Conservation (phyloP, 305 asterid species). For the Solanum hybrid region DNA sequence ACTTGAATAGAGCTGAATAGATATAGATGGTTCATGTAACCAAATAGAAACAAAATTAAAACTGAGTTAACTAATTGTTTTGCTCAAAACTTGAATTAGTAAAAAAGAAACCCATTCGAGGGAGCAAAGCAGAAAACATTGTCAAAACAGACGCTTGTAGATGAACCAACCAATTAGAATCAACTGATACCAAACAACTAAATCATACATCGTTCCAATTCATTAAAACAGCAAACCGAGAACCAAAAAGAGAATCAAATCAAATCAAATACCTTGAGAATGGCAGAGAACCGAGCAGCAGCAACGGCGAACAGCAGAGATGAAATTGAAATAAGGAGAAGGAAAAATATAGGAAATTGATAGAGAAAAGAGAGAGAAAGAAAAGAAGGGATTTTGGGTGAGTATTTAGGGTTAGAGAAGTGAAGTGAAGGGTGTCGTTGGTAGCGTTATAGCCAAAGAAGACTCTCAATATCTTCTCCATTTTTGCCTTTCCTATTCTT, state of each 20-base stretch:
- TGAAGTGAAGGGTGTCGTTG: slow-evolving; percentile 22
- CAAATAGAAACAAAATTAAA: neutral
- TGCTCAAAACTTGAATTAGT: neutral
- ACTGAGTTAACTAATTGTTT: neutral
- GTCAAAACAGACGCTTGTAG: neutral
- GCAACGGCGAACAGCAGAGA: neutral
- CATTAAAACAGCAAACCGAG: neutral
- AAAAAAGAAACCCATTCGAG: neutral
- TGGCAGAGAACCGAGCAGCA: neutral
- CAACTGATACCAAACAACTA: neutral
- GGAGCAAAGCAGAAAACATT: neutral
- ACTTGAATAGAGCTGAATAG: neutral
- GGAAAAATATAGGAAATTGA: neutral
- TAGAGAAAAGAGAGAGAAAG: neutral
- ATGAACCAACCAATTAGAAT: neutral
- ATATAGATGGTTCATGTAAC: neutral
- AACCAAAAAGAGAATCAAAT: slow-evolving; percentile 3
- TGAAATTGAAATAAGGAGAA: neutral
- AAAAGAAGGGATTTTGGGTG: neutral
- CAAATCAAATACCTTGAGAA: neutral
- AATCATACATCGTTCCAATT: neutral
- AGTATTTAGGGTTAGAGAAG: slow-evolving; percentile 27
- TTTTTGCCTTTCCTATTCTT: slow-evolving; percentile 40
- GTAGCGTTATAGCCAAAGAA: slow-evolving; percentile 22
- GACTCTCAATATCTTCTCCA: slow-evolving; percentile 81